These are phyloP conservation scores for Rheum nobile DNA, from an alignment of 148 eudicot genomes.

Conservation along the genomic window DNA sequence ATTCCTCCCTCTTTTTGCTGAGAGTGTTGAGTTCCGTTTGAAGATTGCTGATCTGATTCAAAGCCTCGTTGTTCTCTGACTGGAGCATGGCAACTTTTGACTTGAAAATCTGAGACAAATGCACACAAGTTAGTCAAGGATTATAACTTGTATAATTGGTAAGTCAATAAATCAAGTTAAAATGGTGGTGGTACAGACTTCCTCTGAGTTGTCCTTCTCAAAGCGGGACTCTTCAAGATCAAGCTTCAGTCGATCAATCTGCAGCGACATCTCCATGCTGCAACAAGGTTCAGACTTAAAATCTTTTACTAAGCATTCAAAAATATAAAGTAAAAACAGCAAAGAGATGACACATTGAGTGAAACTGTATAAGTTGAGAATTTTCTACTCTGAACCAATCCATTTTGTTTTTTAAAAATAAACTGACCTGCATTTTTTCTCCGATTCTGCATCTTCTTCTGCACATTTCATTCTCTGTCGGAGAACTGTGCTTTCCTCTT, in stretches of 20 bases:
- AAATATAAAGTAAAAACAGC: not conserved
- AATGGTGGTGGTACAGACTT: constrained; percentile 26
- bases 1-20: constrained; percentile 35
- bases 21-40: constrained; percentile 37
- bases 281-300: constrained; percentile 7
- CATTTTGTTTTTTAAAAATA: not conserved
- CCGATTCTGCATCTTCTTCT: constrained; percentile 35
- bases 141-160: not conserved
- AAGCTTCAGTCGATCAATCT: constrained; percentile 45
- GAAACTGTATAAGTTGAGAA: too few species aligned
- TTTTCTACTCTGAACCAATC: too few species aligned
- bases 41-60: constrained; percentile 36
- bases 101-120: constrained; percentile 19
- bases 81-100: constrained; percentile 31
- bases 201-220: constrained; percentile 30
- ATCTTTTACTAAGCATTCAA: not conserved
- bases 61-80: constrained; percentile 25
- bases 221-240: constrained; percentile 32
- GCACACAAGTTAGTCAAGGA: not conserved
- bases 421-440: constrained; percentile 40
- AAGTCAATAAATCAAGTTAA: not conserved
- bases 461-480: constrained; percentile 31
- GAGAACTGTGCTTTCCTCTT: constrained; percentile 40
- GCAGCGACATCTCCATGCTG: constrained; percentile 47
- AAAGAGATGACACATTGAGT: not conserved